These are phyloP conservation scores for Podaxis rugospora DNA, from an alignment of 768 basidiomycete species.

Conservation along the genomic window DNA sequence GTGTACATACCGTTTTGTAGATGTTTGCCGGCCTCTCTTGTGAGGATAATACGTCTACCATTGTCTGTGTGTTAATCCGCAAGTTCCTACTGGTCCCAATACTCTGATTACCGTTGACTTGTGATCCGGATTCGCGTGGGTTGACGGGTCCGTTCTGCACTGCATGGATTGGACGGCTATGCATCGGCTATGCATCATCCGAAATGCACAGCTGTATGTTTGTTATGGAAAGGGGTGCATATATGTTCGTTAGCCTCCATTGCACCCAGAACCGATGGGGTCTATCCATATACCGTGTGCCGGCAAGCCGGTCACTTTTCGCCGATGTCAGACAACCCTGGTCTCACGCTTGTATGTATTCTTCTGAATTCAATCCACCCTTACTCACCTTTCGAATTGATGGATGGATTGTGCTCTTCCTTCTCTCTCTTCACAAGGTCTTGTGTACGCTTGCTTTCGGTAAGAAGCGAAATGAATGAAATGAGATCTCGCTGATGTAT, in stretches of 20 bases:
- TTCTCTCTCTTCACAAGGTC: no score
- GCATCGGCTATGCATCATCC: not conserved
- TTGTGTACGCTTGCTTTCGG: no score
- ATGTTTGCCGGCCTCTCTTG: constrained; percentile 8
- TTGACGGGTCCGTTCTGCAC: not conserved
- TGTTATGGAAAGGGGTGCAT: not conserved
- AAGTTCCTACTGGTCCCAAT: not conserved
- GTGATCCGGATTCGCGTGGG: not conserved
- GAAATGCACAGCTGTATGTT: not conserved
- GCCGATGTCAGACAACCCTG: not conserved
- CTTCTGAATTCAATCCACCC: no score
- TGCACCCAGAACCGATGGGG: not conserved
- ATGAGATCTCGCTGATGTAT: no score
- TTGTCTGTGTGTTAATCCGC: not conserved
- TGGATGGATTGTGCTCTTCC: no score
- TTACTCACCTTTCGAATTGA: no score
- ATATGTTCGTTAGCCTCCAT: not conserved
- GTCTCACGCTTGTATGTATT: no score
- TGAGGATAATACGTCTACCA: not conserved
- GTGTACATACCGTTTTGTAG: constrained; percentile 13
- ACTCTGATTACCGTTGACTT: not conserved
- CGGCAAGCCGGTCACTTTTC: not conserved
- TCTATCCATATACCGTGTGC: not conserved
- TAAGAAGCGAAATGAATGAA: no score
- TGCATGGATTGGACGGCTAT: not conserved